phyloP scores from a whole-genome alignment of 2,329 filamentous ascomycete genomes.

The Xylogone sp. region DNA sequence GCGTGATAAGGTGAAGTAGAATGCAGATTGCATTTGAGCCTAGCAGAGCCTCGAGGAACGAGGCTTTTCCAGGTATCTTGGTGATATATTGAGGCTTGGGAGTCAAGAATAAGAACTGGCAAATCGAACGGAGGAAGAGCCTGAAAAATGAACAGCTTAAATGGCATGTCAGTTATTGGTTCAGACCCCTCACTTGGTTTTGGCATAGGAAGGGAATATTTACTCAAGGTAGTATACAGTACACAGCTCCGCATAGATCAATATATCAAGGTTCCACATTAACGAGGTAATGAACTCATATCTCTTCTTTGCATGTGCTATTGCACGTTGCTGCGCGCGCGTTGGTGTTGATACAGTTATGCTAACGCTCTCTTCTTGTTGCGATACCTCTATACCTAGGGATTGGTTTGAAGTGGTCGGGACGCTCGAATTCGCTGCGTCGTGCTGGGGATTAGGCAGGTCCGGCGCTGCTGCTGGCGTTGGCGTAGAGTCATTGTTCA shows the following conservation, averaged over 20 bases:
- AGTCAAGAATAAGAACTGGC: slow-evolving; percentile 61
- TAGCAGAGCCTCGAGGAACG: slow-evolving; percentile 55
- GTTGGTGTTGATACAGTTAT: slow-evolving; percentile 8
- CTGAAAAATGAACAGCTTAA: slow-evolving; percentile 61
- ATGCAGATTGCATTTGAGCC: slow-evolving; percentile 58
- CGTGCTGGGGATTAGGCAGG: slow-evolving; percentile 17
- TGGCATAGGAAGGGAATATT: slow-evolving; percentile 17
- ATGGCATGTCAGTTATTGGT: no score
- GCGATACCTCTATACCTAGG: neutral
- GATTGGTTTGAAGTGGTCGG: neutral
- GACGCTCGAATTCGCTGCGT: slow-evolving; percentile 4
- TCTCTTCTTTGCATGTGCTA: slow-evolving; percentile 47
- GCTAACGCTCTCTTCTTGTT: neutral
- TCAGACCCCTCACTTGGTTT: no score
- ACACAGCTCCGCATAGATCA: slow-evolving; percentile 62
- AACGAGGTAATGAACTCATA: slow-evolving; percentile 55
- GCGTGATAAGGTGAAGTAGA: slow-evolving; percentile 53
- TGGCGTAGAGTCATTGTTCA: slow-evolving; percentile 48
- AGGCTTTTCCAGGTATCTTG: slow-evolving; percentile 48
- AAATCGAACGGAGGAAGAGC: slow-evolving; percentile 53
- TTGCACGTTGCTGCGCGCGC: slow-evolving; percentile 26
- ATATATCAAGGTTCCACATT: slow-evolving; percentile 56
- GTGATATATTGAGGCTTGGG: slow-evolving; percentile 53
- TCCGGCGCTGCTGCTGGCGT: slow-evolving; percentile 35
- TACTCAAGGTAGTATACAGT: slow-evolving; percentile 70